A percentile compares a stretch with the other conserved stretches of the same genome.
These are phyloP conservation scores for Phytopythium chamaehyphon DNA, from an alignment of 352 stramenopile species.

Conservation along the genomic window DNA sequence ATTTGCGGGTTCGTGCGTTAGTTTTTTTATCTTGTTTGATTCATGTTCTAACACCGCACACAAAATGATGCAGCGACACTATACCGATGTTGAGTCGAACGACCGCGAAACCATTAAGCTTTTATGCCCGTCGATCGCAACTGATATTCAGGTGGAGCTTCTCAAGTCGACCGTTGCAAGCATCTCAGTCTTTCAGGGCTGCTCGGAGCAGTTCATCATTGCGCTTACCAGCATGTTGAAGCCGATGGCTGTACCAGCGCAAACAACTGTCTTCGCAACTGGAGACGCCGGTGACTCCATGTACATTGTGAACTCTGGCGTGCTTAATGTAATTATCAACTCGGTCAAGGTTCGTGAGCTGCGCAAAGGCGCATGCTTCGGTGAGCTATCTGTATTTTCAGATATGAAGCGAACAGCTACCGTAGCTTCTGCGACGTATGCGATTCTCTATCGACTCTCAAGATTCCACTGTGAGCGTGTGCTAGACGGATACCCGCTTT, in stretches of 20 bases:
- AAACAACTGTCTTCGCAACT: constrained; percentile 46
- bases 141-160: constrained; percentile 71
- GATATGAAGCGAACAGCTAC: constrained; percentile 46
- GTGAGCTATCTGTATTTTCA: constrained; percentile 69
- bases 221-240: constrained; percentile 67
- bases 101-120: constrained; percentile 66
- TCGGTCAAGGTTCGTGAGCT: constrained; percentile 62
- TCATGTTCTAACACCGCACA: no score
- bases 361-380: constrained; percentile 65
- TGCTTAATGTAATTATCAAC: constrained; percentile 56
- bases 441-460: constrained; percentile 64
- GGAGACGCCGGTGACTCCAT: constrained; percentile 64
- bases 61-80: constrained; percentile 34
- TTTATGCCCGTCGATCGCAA: constrained; percentile 67
- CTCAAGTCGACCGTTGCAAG: constrained; percentile 39
- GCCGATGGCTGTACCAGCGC: constrained; percentile 48
- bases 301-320: constrained; percentile 74
- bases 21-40: no score
- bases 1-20: constrained; percentile 33
- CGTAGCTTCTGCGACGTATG: constrained; percentile 59
- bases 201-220: constrained; percentile 48
- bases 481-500: constrained; percentile 47
- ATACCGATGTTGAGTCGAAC: constrained; percentile 67
- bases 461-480: constrained; percentile 56
- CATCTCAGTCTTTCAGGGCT: constrained; percentile 59